Percentiles rank a stretch among this genome's conserved stretches.
Evolutionary conservation across 2,329 filamentous ascomycete species (phyloP).

Genomic region (Penicillium sp.): DNA sequence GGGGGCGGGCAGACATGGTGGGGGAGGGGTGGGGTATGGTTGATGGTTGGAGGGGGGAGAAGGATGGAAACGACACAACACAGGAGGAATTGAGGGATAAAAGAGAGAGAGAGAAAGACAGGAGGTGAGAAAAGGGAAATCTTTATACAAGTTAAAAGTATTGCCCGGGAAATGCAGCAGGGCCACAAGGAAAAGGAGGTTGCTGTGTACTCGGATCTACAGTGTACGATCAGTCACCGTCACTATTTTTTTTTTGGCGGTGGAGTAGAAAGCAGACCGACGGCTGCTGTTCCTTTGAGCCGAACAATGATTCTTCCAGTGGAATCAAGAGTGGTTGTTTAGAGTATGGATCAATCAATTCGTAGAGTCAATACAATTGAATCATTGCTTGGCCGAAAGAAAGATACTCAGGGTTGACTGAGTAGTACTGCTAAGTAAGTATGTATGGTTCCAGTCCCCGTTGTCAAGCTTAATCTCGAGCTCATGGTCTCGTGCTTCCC

Average conservation of each 20-base stretch:
- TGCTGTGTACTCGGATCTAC: conserved; percentile 32
- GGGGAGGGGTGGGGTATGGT: conserved; percentile 22
- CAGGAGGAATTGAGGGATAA: background rate
- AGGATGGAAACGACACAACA: conserved; percentile 9
- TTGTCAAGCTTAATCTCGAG: background rate
- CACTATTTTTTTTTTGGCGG: conserved; percentile 12
- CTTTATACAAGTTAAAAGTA: conserved; percentile 16
- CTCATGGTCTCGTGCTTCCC: background rate
- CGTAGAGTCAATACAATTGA: background rate
- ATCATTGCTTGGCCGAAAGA: background rate
- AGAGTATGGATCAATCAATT: background rate
- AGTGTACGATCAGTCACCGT: conserved; percentile 31
- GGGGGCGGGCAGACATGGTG: conserved; percentile 72
- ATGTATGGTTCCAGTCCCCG: background rate
- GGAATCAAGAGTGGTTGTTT: background rate
- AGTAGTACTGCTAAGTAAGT: too few species aligned
- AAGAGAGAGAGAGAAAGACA: conserved; percentile 10
- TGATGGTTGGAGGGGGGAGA: conserved; percentile 6
- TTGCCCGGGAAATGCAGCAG: background rate
- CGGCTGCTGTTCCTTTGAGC: conserved; percentile 17
- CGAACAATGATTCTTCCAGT: conserved; percentile 4
- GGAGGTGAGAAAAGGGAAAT: conserved; percentile 13
- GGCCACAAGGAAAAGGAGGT: conserved; percentile 18
- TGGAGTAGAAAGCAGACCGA: background rate
- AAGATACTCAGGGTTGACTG: background rate